Base-by-base conservation (phyloP, 768 basidiomycete genomes). In the Fibroporia radiculosa region DNA sequence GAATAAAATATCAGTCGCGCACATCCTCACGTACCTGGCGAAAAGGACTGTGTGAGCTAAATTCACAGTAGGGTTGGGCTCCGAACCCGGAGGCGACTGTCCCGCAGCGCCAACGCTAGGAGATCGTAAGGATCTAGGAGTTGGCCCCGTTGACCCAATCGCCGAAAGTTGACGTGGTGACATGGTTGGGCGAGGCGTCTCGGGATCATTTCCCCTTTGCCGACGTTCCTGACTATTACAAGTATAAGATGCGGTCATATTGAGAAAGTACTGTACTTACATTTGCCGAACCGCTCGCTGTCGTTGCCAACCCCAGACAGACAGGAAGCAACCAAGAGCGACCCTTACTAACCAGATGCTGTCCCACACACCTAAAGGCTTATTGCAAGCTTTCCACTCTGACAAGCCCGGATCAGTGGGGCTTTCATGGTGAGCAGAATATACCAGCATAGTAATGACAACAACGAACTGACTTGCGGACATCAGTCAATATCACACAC, bases 331-430 rank as follows among this genome's bases (percentile, higher is more conserved):
- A 7, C 76, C 74, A 27, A 83, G 53, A 10, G 67, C 56, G 1
- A 74, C 73, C 41, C 80, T 68, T 16, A 70, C 64, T 20, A 80
- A 58, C 84, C 84, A 86, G 4, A 86, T 63, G 27, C 70, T 67
- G 41, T 80, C 73, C 84, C 83, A 86, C 2, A 68, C 63, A 5
- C 84, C 84, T 20, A 86, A 59, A 6, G 84, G 83, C 14, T 77
- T 71, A 34, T 68, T 68, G 51, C 84, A 86, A 0, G 80, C 79
- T 20, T 63, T 53, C 69, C 82, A 82, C 62, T 86, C 83, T 38
- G 68, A 72, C 31, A 65, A 42, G 3, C 45, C 49, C 2, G 61
- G 57, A 28, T 66, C 37, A 0, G 61, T 66, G 2, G 74, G 75
- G 50, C 76, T 82, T 50, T 65, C 63, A 20, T 66, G 65, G 23